A percentile compares a stretch with the other conserved stretches of the same genome.
Conservation (phyloP, 805 yeast genomes). For the Saturnispora galanensis region DNA sequence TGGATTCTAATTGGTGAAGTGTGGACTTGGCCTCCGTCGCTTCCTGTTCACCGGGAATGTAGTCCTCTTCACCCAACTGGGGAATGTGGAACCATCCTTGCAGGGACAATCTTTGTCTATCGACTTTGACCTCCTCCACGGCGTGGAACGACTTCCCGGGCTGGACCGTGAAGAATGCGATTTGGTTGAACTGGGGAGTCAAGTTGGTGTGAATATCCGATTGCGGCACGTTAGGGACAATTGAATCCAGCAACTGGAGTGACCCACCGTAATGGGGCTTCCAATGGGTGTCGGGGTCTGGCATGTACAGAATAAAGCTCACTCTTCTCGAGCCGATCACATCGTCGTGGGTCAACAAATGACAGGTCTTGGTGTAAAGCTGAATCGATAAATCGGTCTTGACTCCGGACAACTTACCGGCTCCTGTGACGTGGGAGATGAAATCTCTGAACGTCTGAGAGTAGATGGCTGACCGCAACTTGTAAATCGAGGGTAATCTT, state of each 20-base stretch:
- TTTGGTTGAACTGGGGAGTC: slow-evolving; percentile 91
- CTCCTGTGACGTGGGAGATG: slow-evolving; percentile 65
- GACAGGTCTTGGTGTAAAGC: slow-evolving; percentile 88
- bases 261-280: slow-evolving; percentile 92
- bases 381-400: slow-evolving; percentile 91
- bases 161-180: slow-evolving; percentile 90
- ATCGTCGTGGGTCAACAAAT: slow-evolving; percentile 90
- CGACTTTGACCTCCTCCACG: slow-evolving; percentile 92
- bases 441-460: slow-evolving; percentile 76
- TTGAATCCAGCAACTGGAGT: slow-evolving; percentile 72
- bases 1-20: slow-evolving; percentile 67
- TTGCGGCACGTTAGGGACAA: slow-evolving; percentile 82
- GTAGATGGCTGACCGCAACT: slow-evolving; percentile 79
- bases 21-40: slow-evolving; percentile 66
- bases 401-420: slow-evolving; percentile 83
- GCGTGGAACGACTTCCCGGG: slow-evolving; percentile 97
- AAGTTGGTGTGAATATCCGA: slow-evolving; percentile 61
- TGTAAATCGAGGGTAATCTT: slow-evolving; percentile 63
- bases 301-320: slow-evolving; percentile 83
- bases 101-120: slow-evolving; percentile 81
- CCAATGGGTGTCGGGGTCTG: slow-evolving; percentile 88
- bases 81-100: slow-evolving; percentile 99
- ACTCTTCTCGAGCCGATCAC: slow-evolving; percentile 93
- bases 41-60: slow-evolving; percentile 71
- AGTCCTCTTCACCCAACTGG: slow-evolving; percentile 85